Evolutionary conservation across 345 rosid genomes (phyloP).

Genomic region (Sisymbrium irio): DNA sequence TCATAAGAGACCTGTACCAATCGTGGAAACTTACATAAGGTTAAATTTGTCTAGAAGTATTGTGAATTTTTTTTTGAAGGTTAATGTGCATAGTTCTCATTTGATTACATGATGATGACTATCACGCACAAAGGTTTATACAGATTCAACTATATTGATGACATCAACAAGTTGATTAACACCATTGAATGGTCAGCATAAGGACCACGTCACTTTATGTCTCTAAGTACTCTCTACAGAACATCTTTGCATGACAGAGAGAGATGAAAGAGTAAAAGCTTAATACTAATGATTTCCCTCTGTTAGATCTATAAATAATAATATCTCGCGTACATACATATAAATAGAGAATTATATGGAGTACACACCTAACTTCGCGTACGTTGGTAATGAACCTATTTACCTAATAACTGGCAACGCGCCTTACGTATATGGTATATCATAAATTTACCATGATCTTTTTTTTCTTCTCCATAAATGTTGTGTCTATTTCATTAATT

Average conservation of each 20-base stretch:
- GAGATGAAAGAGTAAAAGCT: slow-evolving; percentile 2
- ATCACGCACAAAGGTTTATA: background rate
- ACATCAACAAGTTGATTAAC: slow-evolving; percentile 13
- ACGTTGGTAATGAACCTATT: slow-evolving; percentile 13
- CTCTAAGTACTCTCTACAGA: slow-evolving; percentile 1
- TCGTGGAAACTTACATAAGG: slow-evolving; percentile 3
- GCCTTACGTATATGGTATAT: background rate
- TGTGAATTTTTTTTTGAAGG: background rate
- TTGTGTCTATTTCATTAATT: background rate
- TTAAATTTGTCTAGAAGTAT: background rate
- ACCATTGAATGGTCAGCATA: slow-evolving; percentile 3
- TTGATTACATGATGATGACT: background rate
- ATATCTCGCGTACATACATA: background rate
- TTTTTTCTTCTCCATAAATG: background rate
- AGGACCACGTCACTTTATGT: slow-evolving; percentile 20
- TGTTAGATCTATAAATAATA: slow-evolving; percentile 23
- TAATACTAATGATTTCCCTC: background rate
- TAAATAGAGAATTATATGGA: slow-evolving; percentile 1
- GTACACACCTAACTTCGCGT: background rate
- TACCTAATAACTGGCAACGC: background rate
- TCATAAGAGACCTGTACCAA: background rate
- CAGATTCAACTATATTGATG: background rate
- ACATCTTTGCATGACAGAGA: slow-evolving; percentile 1
- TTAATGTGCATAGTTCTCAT: background rate
- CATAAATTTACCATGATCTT: background rate